These are phyloP conservation scores for Colletotrichum musae DNA, from an alignment of 2,329 filamentous ascomycete genomes.

Conservation along the genomic window DNA sequence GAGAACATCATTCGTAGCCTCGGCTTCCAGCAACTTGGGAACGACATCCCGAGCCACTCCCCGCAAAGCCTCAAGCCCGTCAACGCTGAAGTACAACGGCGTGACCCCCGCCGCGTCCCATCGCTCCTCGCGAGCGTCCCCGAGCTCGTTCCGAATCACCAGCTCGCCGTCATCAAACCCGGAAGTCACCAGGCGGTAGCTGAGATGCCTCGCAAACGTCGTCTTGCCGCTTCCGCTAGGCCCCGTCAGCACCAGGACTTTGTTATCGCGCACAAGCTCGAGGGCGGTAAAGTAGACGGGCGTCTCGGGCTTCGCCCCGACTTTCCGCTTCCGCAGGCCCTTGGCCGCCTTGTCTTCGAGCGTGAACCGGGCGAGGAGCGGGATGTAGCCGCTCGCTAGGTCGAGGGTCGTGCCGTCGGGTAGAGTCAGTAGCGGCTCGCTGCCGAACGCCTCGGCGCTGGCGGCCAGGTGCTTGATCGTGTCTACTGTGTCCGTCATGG, in stretches of 20 bases:
- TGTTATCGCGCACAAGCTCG: conserved; percentile 18
- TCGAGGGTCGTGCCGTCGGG: background rate
- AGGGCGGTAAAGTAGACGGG: conserved; percentile 10
- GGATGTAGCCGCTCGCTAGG: conserved; percentile 19
- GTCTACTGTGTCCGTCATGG: background rate
- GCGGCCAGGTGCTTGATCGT: background rate
- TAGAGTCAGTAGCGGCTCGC: background rate
- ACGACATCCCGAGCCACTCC: background rate
- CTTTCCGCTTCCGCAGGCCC: conserved; percentile 15
- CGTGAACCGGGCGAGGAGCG: conserved; percentile 7
- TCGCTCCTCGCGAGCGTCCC: background rate
- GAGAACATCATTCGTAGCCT: background rate
- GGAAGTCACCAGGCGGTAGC: background rate
- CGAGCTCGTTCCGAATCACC: conserved; percentile 9
- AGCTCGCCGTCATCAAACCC: background rate
- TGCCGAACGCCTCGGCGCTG: background rate
- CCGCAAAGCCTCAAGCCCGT: background rate
- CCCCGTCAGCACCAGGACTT: conserved; percentile 6
- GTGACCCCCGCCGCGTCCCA: background rate
- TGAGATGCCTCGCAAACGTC: conserved; percentile 20
- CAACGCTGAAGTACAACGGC: background rate
- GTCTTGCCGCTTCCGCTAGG: conserved; percentile 20
- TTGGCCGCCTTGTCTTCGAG: conserved; percentile 29
- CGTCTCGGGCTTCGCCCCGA: background rate
- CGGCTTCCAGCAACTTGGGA: background rate